Evolutionary conservation across 2,329 filamentous ascomycete genomes (phyloP), one percentile per base, ranked within the genome.

Genomic region (Hymenoscyphus linearis): DNA sequence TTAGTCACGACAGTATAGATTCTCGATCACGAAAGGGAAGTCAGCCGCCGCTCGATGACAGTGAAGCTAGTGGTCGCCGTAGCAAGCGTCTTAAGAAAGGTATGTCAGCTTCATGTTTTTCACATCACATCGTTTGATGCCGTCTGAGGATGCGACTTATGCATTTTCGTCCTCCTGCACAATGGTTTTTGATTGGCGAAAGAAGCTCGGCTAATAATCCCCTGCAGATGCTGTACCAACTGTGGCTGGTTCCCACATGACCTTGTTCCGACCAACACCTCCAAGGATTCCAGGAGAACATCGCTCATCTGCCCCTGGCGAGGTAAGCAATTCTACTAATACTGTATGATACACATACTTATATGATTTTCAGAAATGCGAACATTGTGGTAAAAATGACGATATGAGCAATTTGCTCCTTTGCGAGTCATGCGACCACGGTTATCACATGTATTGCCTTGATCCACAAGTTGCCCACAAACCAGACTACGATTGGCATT

Each of bases 171-270:
- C 60, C 58, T 60, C 59, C 58, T 34, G 25, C 40, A 52, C 57
- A 31, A 36, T 59, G 50, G 56, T 26, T 64, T 55, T 57, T 61
- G 60, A 71, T 70, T 68, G 68, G 69, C 59, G 63, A 63, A 58
- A 53, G 22, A 52, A n/a, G 57, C 56, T 65, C 60, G 61, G 72
- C 77, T 78, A 76, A 77, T 73, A 64, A 66, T 64, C 70, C 66
- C 69, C 64, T 75, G 66, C 72, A 80, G 83, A 85, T 75, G 79
- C 80, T 52, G 83, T 87, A 37, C 91, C 93, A 52, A 96, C 91
- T 36, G 91, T 99, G 67, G 92, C 92, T 66, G 95, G 95, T 59
- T 98, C 93, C 58, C 92, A 98, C 76, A 98, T 98, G 92, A 95
- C 91, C 64, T 85, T 93, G 70, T 92, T 96, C 72, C 90, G 93